Evolutionary conservation across 768 basidiomycete species (phyloP).

Genomic region (Boletus subcaerulescens): DNA sequence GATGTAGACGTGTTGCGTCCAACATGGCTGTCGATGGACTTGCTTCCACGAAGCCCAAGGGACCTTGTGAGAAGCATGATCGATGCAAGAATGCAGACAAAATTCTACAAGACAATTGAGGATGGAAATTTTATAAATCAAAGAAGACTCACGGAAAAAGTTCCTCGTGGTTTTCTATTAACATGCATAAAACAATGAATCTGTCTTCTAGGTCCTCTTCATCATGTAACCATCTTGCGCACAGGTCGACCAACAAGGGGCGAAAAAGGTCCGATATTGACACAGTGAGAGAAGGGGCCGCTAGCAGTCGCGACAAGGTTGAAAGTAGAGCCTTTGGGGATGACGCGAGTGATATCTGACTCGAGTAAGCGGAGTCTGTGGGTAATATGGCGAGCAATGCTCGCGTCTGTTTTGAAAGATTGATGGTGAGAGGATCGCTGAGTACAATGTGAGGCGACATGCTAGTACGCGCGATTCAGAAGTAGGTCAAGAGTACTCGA

Average conservation of each 20-base stretch:
- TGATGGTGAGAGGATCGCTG: slow-evolving; percentile 59
- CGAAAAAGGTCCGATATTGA: slow-evolving; percentile 64
- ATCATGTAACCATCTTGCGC: slow-evolving; percentile 75
- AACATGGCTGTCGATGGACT: slow-evolving; percentile 28
- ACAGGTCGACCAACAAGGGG: slow-evolving; percentile 77
- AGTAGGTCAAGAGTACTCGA: too few relatives aligned
- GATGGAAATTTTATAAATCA: neutral
- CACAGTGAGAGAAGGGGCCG: slow-evolving; percentile 59
- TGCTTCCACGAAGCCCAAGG: slow-evolving; percentile 45
- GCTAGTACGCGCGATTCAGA: neutral
- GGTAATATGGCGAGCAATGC: slow-evolving; percentile 45
- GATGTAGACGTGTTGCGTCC: slow-evolving; percentile 55
- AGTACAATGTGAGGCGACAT: slow-evolving; percentile 16
- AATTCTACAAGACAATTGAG: slow-evolving; percentile 40
- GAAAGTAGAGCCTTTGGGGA: slow-evolving; percentile 45
- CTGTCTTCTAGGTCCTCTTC: slow-evolving; percentile 47
- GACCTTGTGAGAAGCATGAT: slow-evolving; percentile 47
- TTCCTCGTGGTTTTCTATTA: slow-evolving; percentile 69
- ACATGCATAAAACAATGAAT: slow-evolving; percentile 55
- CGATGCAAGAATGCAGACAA: slow-evolving; percentile 49
- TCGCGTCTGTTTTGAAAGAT: slow-evolving; percentile 53
- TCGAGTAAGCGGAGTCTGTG: slow-evolving; percentile 38
- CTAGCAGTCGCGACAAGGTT: slow-evolving; percentile 58
- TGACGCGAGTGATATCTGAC: slow-evolving; percentile 37
- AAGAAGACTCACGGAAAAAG: slow-evolving; percentile 58